These are phyloP conservation scores for Scedosporium apiospermum DNA, from an alignment of 2,329 filamentous ascomycete species.

Conservation along the genomic window DNA sequence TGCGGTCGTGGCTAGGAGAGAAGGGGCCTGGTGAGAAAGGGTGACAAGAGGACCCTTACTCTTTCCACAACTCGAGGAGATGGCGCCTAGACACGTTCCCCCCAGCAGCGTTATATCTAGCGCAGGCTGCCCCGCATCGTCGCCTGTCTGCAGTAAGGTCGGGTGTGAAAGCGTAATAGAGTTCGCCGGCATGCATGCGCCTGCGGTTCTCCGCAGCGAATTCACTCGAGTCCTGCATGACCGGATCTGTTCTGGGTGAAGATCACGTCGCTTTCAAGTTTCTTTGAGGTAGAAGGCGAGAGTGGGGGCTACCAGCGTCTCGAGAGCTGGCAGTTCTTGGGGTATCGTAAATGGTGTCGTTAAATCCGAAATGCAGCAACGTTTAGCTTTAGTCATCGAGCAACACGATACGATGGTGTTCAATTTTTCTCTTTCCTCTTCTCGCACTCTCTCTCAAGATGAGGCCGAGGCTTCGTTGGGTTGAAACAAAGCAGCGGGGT, in stretches of 20 bases:
- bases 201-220: conserved; percentile 31
- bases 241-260: too few relatives aligned
- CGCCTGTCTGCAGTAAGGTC: conserved; percentile 53
- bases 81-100: conserved; percentile 47
- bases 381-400: too few relatives aligned
- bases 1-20: background rate
- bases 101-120: conserved; percentile 53
- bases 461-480: too few relatives aligned
- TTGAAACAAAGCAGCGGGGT: too few relatives aligned
- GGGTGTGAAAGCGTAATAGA: conserved; percentile 66
- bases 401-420: too few relatives aligned
- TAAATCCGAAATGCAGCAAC: too few relatives aligned
- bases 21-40: background rate
- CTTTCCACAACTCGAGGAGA: conserved; percentile 58
- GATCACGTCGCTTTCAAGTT: background rate
- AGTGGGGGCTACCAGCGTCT: too few relatives aligned
- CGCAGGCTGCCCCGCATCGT: conserved; percentile 52
- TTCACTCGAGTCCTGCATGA: conserved; percentile 2
- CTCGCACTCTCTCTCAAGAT: too few relatives aligned
- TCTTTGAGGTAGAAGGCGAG: background rate
- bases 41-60: conserved; percentile 42
- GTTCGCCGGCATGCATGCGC: conserved; percentile 56
- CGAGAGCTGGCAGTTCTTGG: too few relatives aligned
- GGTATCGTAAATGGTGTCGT: too few relatives aligned
- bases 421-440: too few relatives aligned